Evolutionary conservation across 2,329 filamentous ascomycete genomes (phyloP), one percentile per base, ranked within the genome.

Genomic region (Microdochium nivale): DNA sequence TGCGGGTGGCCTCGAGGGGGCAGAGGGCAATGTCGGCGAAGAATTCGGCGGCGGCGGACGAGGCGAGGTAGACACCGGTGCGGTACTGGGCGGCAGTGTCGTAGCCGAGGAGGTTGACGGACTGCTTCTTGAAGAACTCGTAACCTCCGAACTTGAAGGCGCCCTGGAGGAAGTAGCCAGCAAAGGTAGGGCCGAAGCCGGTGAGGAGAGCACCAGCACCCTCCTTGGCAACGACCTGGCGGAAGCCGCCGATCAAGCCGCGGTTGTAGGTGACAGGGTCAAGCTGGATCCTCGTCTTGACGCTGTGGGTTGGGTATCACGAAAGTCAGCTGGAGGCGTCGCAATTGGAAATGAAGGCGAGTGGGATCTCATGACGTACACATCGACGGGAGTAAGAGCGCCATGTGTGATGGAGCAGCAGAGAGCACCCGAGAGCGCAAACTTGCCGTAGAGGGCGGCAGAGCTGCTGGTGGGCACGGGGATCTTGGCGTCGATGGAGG

Each of bases 401-500:
- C 92, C 94, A 83, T 99, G 94, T 69, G 94, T 99, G 77, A 97
- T 78, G 65, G 91, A 94, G 77, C 94, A 99, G 86, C 94, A 96
- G 80, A 97, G 78, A 65, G 94, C 94, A 77, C 94, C 94, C 66
- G 94, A 91, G 66, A 99, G 87, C 76, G 94, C 92, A 79, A 96
- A 96, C 75, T 90, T 84, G 65, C 89, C 88, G 86, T 97, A 97
- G 65, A 99, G 88, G 55, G 54, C 53, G 46, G 57, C 10, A 49
- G 16, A 9, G 46, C n/a, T 16, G 19, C 24, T 19, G 46, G 46
- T 25, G 46, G 46, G 25, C 11, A 25, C 43, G 21, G 21, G 13
- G 19, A 27, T 8, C 46, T 47, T 25, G 46, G 24, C 46, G 46
- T 25, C 46, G 46, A 30, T 24, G 46, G 40, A 23, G 23, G 40